Conservation (phyloP, 2,329 filamentous ascomycete species). For the Nemania abortiva region DNA sequence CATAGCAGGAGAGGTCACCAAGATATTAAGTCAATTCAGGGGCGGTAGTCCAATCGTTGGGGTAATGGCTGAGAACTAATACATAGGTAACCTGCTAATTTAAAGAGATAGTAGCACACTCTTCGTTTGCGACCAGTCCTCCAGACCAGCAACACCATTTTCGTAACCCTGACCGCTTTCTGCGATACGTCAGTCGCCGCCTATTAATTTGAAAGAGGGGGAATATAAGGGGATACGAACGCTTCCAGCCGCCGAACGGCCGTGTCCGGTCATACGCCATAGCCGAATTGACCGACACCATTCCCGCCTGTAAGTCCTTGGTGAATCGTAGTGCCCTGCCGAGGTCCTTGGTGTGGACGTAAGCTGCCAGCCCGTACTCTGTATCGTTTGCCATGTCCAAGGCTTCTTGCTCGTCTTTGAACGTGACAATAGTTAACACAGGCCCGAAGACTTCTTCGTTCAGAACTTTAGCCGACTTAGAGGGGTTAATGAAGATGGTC, state of each 20-base stretch:
- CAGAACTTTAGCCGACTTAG: slow-evolving; percentile 61
- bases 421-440: slow-evolving; percentile 69
- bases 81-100: not conserved
- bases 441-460: slow-evolving; percentile 74
- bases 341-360: slow-evolving; percentile 67
- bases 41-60: not conserved
- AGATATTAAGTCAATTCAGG: not conserved
- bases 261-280: slow-evolving; percentile 52
- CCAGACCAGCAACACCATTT: slow-evolving; percentile 35
- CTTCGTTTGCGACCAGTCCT: slow-evolving; percentile 39
- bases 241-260: slow-evolving; percentile 59
- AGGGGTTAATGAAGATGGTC: slow-evolving; percentile 59
- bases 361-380: slow-evolving; percentile 67
- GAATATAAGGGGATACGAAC: slow-evolving; percentile 32
- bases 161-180: slow-evolving; percentile 38
- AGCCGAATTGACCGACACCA: slow-evolving; percentile 68
- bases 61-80: not conserved
- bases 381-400: slow-evolving; percentile 67
- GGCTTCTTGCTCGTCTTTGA: slow-evolving; percentile 68
- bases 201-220: not conserved
- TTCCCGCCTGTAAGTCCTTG: slow-evolving; percentile 68
- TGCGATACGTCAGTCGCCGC: slow-evolving; percentile 18
- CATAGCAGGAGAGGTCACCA: no score
- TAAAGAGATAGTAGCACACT: slow-evolving; percentile 34
- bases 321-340: slow-evolving; percentile 59